Evolutionary conservation across 225 moss, liverwort and hornwort species (phyloP), one percentile per base, ranked within the genome.

Genomic region (Asterella californica): DNA sequence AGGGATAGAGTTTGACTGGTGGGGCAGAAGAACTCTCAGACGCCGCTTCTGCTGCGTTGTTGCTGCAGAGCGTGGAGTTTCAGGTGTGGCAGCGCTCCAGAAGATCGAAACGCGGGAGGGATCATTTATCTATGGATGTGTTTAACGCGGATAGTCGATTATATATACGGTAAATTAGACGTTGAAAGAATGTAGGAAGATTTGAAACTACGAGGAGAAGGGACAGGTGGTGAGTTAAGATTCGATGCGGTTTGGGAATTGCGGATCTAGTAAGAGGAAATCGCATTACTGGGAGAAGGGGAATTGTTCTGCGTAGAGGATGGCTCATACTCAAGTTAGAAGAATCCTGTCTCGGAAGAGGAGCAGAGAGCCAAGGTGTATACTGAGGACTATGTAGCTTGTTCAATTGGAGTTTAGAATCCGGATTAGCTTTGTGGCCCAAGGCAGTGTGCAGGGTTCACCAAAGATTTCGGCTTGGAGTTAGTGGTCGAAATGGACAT

Each of bases 401-500:
- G 10, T 24, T 21, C 22, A 54, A 37, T 59, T 57, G 5, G 42
- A 38, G 22, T 37, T 55, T 36, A 19, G 59, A 59, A 59, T 37
- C 52, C 8, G 8, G 36, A 38, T 33, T 52, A 76, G 75, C 33
- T 76, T 77, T 18, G 29, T 1, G 48, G 14, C 5, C 47, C 50
- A 49, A 32, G 49, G 19, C 18, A 64, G 77, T 38, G 76, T 53
- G 76, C 37, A 54, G 29, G 66, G 65, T 53, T 54, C 50, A 70
- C 52, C 9, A 27, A 15, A 34, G n/a, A 18, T 34, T 52, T n/a
- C 47, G 79, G 69, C 30, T 70, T 21, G 27, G 10, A 22, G 50
- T 50, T 32, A 65, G 62, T 46, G 37, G 74, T 63, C 72, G 74
- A 74, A 34, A 86, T 86, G 85, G 85, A 86, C 64, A 83, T 86